phyloP scores from a whole-genome alignment of 345 rosid genomes.

The Lepidium africanum region DNA sequence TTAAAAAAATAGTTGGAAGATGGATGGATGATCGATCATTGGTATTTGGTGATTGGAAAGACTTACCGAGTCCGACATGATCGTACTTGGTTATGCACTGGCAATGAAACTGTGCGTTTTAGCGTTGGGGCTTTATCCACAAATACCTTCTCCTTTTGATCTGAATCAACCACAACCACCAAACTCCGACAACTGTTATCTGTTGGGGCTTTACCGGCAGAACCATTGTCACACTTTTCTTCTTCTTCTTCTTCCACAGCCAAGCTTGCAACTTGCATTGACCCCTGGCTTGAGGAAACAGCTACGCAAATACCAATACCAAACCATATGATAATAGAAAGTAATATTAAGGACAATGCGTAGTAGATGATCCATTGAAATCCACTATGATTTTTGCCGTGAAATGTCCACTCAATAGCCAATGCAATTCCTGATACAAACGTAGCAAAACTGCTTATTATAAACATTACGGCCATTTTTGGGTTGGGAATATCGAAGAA shows the following conservation, averaged over 20 bases:
- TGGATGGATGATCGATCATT: neutral
- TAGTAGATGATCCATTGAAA: slow-evolving; percentile 17
- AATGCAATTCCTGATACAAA: neutral
- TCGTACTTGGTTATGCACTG: slow-evolving; percentile 6
- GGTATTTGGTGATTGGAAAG: neutral
- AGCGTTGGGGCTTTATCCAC: neutral
- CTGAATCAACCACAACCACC: neutral
- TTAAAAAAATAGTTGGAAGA: neutral
- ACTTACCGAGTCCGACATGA: slow-evolving; percentile 16
- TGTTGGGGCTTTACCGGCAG: neutral
- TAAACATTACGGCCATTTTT: neutral
- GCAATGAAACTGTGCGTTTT: slow-evolving; percentile 12
- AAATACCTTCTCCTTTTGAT: neutral
- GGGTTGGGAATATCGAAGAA: slow-evolving; percentile 3
- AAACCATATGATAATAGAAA: neutral
- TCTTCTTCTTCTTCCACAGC: neutral
- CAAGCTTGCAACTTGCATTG: neutral
- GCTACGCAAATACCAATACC: neutral
- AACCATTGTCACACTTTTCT: neutral
- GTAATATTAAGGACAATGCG: neutral
- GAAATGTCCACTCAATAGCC: slow-evolving; percentile 1
- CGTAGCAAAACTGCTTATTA: neutral
- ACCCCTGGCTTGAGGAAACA: neutral
- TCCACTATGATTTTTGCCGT: neutral
- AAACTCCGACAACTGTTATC: neutral